Conservation (phyloP, 2,329 filamentous ascomycete genomes). For the Diaporthe australafricana region DNA sequence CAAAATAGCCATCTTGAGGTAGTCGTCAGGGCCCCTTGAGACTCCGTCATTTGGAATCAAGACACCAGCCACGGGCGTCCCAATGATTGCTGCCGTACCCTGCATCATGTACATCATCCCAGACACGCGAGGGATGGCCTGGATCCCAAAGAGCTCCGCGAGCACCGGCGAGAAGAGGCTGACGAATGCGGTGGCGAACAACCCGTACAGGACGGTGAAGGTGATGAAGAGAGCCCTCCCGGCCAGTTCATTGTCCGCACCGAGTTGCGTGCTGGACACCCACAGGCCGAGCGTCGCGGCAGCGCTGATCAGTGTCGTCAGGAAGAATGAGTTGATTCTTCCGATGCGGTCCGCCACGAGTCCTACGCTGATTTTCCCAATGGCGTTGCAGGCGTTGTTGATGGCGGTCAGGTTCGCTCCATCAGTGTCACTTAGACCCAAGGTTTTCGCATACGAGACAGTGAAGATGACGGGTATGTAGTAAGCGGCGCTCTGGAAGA, state of each 20-base stretch:
- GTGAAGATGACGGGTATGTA: too few species aligned
- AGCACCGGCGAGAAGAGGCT: not conserved
- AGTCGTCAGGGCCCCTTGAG: not conserved
- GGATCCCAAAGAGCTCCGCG: not conserved
- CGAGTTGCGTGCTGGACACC: constrained; percentile 19
- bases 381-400: too few species aligned
- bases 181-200: constrained; percentile 43
- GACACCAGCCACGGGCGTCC: not conserved
- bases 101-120: not conserved
- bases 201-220: constrained; percentile 18
- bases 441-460: too few species aligned
- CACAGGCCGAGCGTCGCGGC: constrained; percentile 16
- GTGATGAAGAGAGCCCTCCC: constrained; percentile 34
- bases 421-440: too few species aligned
- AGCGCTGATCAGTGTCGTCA: constrained; percentile 41
- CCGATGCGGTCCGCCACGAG: constrained; percentile 51
- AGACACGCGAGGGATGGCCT: not conserved
- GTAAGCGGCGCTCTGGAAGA: too few species aligned
- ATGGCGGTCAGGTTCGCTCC: too few species aligned
- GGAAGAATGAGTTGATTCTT: constrained; percentile 51
- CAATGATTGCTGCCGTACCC: not conserved
- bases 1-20: not conserved
- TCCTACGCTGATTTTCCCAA: too few species aligned
- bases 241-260: not conserved
- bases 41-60: not conserved